Evolutionary conservation across 345 rosid species (phyloP), one percentile per base, ranked within the genome.

Genomic region (Euclidium syriacum): DNA sequence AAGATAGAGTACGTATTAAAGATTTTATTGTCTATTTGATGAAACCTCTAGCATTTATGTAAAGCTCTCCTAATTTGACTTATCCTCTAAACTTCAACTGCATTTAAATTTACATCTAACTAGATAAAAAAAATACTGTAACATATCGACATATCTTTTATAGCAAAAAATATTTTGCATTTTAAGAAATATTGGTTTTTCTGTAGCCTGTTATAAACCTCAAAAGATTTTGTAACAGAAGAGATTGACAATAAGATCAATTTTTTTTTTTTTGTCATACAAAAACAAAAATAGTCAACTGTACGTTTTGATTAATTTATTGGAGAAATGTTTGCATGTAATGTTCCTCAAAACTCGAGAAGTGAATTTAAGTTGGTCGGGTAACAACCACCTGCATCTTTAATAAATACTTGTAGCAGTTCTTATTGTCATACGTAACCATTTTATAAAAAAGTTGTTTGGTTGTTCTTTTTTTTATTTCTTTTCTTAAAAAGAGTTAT

Each of bases 371-470:
- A 70, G 63, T 54, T 51, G 56, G 36, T 46, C 51, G 10, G 4
- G 68, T 70, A 70, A 62, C 74, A 39, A 36, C 58, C 22, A 70
- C 68, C 74, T 36, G 43, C 22, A 53, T 44, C 62, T 25, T 27
- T 43, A 48, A 54, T 70, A 70, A 53, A 61, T 53, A 53, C 44
- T 25, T 50, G 20, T 30, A 49, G 3, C 34, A 24, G 33, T 54
- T 52, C 27, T 10, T n/a, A 18, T 18, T 44, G 26, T 25, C 12
- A 29, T 34, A 49, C 43, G 65, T 48, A 27, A 39, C 51, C 65
- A 48, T 39, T 67, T 19, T 52, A 24, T 17, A 16, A 16, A 24
- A 11, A 49, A 49, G 8, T 49, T 51, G 39, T 17, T 30, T 33
- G 58, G 26, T 41, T 41, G 24, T 30, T 33, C n/a, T n/a, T n/a